Conservation (phyloP, 805 yeast genomes). For the Diddensiella transvaalensis region DNA sequence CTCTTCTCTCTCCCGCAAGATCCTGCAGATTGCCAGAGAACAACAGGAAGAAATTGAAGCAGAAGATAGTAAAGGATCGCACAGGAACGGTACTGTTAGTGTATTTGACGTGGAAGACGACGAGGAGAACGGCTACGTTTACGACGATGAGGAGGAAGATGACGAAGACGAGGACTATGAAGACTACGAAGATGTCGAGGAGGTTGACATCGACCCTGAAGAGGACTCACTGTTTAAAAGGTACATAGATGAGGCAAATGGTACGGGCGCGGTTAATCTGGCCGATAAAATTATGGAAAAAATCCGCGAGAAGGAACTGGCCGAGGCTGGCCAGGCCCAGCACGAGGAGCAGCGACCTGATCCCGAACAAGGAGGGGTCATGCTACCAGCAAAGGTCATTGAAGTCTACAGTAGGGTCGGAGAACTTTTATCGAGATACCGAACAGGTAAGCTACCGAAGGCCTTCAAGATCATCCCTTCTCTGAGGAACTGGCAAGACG, state of each 20-base stretch:
- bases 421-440: conserved; percentile 77
- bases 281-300: conserved; percentile 95
- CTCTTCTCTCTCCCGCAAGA: conserved; percentile 77
- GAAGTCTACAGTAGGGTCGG: conserved; percentile 94
- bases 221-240: conserved; percentile 83
- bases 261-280: conserved; percentile 36
- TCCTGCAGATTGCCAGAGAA: conserved; percentile 82
- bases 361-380: conserved; percentile 56
- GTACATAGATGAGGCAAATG: conserved; percentile 40
- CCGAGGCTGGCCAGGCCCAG: conserved; percentile 23
- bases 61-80: conserved; percentile 31
- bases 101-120: conserved; percentile 53
- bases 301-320: conserved; percentile 65
- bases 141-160: conserved; percentile 37
- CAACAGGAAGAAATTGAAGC: conserved; percentile 80
- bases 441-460: conserved; percentile 96
- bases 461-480: conserved; percentile 93
- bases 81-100: conserved; percentile 31
- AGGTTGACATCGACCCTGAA: conserved; percentile 64
- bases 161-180: conserved; percentile 45
- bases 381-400: conserved; percentile 93
- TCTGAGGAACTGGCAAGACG: conserved; percentile 92
- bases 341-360: conserved; percentile 31
- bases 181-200: conserved; percentile 51
- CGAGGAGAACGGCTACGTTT: conserved; percentile 40